Conservation (phyloP, 1,284 basidiomycete species). For the Flammula alnicola region DNA sequence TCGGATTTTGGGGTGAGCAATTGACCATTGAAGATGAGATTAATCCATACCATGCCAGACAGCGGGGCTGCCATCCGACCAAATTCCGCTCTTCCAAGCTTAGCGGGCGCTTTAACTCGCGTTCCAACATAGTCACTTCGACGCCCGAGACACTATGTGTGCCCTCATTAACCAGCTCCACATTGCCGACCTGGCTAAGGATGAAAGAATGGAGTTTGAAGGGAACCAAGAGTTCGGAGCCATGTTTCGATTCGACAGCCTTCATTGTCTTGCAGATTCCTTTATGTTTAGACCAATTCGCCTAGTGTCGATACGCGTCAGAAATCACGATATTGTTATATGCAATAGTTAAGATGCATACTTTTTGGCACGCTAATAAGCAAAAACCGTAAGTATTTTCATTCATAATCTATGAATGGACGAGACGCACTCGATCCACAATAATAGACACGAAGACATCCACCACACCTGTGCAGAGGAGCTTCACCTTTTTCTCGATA, state of each 20-base stretch:
- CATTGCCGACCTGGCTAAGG: conserved; percentile 12
- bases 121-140: conserved; percentile 15
- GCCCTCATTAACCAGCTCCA: conserved; percentile 18
- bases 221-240: conserved; percentile 7
- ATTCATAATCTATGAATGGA: not conserved
- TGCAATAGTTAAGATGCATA: no score
- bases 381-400: not conserved
- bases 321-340: not conserved
- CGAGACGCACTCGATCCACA: conserved; percentile 32
- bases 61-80: conserved; percentile 38
- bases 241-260: conserved; percentile 22
- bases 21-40: not conserved
- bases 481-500: conserved; percentile 24
- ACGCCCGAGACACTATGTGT: conserved; percentile 15
- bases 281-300: conserved; percentile 32
- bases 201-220: conserved; percentile 16
- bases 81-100: conserved; percentile 33
- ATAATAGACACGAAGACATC: conserved; percentile 35
- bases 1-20: not conserved
- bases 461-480: conserved; percentile 30
- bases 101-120: conserved; percentile 21
- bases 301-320: conserved; percentile 14
- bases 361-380: conserved; percentile 25
- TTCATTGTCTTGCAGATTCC: conserved; percentile 31
- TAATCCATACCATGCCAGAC: conserved; percentile 37